phyloP scores from a whole-genome alignment of 139 green algal species.

The Closterium sp. region DNA sequence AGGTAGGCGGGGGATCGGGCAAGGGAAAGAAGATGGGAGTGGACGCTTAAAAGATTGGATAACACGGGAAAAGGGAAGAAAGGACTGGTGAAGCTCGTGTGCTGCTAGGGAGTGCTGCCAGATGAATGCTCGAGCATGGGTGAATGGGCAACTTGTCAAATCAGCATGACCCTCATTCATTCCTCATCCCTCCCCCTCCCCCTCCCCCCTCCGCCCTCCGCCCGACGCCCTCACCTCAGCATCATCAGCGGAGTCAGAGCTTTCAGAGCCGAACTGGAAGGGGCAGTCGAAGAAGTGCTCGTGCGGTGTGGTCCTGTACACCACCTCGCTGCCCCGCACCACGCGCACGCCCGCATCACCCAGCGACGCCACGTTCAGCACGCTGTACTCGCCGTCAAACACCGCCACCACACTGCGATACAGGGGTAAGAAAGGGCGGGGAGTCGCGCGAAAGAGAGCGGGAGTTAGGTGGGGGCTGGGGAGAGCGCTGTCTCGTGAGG shows the following conservation, averaged over 20 bases:
- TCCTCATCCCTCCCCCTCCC: background rate
- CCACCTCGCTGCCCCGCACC: conserved; percentile 33
- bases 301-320: conserved; percentile 24
- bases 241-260: conserved; percentile 22
- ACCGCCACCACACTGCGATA: background rate
- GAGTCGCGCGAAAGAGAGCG: background rate
- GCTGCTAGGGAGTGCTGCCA: too few species aligned
- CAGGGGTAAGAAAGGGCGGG: background rate
- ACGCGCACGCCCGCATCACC: conserved; percentile 40
- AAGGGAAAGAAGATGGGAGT: too few species aligned
- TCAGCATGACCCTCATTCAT: background rate
- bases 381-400: background rate
- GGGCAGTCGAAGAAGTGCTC: conserved; percentile 53
- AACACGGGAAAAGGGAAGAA: too few species aligned
- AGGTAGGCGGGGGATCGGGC: too few species aligned
- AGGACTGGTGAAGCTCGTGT: too few species aligned
- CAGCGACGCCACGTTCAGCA: conserved; percentile 30
- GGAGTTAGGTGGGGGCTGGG: too few species aligned
- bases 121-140: too few species aligned
- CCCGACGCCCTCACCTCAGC: conserved; percentile 6
- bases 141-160: too few species aligned
- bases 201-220: background rate
- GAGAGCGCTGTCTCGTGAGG: too few species aligned
- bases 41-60: too few species aligned
- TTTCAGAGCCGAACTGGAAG: conserved; percentile 40